These are phyloP conservation scores for Aquilaria agallochum DNA, from an alignment of 441 rosid genomes.

Conservation along the genomic window DNA sequence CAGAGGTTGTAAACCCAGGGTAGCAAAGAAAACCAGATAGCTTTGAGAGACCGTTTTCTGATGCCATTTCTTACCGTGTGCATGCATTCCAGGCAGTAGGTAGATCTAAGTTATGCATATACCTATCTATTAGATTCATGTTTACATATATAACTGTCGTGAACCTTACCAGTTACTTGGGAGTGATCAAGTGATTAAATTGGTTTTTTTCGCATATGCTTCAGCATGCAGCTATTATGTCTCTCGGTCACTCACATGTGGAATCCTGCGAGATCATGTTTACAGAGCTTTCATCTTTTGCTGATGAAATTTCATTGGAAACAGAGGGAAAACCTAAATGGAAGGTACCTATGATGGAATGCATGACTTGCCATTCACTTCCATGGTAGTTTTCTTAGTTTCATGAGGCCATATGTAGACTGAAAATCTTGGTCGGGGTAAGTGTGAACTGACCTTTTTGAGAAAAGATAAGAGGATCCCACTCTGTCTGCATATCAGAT, in stretches of 20 bases:
- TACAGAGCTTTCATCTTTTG: background rate
- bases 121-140: background rate
- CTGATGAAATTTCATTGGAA: background rate
- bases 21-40: too few species aligned
- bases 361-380: background rate
- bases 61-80: too few species aligned
- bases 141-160: background rate
- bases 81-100: too few species aligned
- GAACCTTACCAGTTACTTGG: slow-evolving; percentile 3
- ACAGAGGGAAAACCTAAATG: background rate
- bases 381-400: slow-evolving; percentile 6
- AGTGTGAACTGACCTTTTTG: background rate
- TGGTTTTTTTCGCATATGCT: slow-evolving; percentile 16
- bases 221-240: background rate
- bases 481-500: too few species aligned
- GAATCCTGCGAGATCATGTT: background rate
- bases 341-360: slow-evolving; percentile 33
- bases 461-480: too few species aligned
- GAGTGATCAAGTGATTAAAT: slow-evolving; percentile 8
- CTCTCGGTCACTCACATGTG: background rate
- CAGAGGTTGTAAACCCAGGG: too few species aligned
- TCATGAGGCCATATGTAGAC: too few species aligned
- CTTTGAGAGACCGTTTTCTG: too few species aligned
- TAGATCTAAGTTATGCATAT: slow-evolving; percentile 7
- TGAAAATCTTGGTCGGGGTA: too few species aligned